Base-by-base conservation (phyloP, 1,139 yeast species). In the Zygosaccharomyces pseudobailii region DNA sequence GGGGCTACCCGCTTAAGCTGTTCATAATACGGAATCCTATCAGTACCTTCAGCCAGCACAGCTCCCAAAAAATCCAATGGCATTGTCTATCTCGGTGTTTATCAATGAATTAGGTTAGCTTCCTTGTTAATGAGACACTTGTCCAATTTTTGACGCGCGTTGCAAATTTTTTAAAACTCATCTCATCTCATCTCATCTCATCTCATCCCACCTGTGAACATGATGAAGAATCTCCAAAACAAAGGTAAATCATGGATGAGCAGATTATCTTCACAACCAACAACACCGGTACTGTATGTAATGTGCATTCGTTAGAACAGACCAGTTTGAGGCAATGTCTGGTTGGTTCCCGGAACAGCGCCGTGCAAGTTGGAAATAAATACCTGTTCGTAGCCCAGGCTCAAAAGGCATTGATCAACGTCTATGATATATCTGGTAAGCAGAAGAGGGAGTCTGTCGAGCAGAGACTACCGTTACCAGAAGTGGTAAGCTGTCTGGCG, bases 391-490 rank as follows among this genome's bases (percentile, higher is more conserved):
- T 80, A 6, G 85, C 88, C 1, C 82, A 84, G 50, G 71, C 74
- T 21, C 78, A 76, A 40, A 87, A 84, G 61, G 92, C 97, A 0
- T 68, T 87, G 48, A 69, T 90, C 32, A 82, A 84, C 54, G 84
- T 85, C 2, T 90, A 88, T 62, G 69, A 80, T 2, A 79, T 84
- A 73, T 83, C 85, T 5, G 65, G 67, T 13, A 36, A 55, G 3
- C 60, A 59, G 33, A 65, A 63, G 51, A 85, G 87, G 61, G 97
- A 92, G 60, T 76, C 87, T 8, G 80, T 87, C 0, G 88, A 84
- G 52, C 97, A 90, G 66, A 76, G 85, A 56, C 75, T 90, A 36
- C 94, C 96, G 0, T 73, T 90, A 9, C 97, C 97, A 0, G 97
- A 88, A 65, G 80, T 79, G 47, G 67, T 90, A 40, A 68, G 76